Percentiles rank a stretch among this genome's conserved stretches.
Conservation (phyloP, 352 stramenopile genomes). For the Phytopythium delawarense region DNA sequence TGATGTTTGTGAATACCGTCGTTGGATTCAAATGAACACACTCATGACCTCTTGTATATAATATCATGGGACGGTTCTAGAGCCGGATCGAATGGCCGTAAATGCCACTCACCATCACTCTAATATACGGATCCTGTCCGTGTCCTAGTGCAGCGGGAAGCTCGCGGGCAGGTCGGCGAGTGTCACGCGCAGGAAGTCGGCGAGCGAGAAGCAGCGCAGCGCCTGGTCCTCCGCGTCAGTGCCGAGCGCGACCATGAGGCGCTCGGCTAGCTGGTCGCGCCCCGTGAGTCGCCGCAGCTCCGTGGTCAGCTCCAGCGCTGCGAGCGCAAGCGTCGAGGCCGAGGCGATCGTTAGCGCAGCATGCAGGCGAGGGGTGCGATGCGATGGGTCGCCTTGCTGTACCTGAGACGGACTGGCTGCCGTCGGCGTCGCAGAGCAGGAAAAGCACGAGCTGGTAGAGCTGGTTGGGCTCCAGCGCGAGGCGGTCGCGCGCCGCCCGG, state of each 20-base stretch:
- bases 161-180: constrained; percentile 30
- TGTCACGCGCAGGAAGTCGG: constrained; percentile 44
- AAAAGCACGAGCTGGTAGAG: constrained; percentile 95
- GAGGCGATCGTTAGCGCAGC: not conserved
- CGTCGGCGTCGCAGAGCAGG: constrained; percentile 91
- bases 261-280: constrained; percentile 34
- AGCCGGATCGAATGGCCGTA: not conserved
- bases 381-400: not conserved
- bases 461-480: constrained; percentile 90
- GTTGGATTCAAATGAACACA: not conserved
- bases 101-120: not conserved
- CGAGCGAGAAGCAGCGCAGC: constrained; percentile 42
- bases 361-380: not conserved
- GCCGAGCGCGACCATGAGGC: constrained; percentile 33
- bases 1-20: not conserved
- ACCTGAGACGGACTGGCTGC: constrained; percentile 86
- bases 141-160: constrained; percentile 26
- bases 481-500: constrained; percentile 88
- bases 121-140: constrained; percentile 2
- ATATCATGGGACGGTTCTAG: not conserved
- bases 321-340: not conserved
- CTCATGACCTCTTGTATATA: not conserved
- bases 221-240: constrained; percentile 36
- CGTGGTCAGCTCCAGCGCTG: constrained; percentile 41
- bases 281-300: constrained; percentile 44